phyloP scores from a whole-genome alignment of 306 rosid genomes.

The Echinosophora koreensis region DNA sequence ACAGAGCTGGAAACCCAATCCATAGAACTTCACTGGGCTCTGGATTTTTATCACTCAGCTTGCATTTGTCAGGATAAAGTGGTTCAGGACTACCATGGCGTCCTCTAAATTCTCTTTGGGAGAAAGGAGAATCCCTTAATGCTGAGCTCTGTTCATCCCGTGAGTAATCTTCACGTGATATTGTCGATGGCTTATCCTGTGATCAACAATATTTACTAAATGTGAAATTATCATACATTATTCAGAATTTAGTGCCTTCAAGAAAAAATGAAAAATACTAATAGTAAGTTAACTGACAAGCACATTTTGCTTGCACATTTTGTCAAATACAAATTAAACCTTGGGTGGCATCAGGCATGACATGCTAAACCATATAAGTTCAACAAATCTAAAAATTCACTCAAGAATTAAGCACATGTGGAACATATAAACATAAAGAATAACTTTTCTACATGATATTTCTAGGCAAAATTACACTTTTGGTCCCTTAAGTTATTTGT shows the following conservation, averaged over 20 bases:
- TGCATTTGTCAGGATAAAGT: slow-evolving; percentile 72
- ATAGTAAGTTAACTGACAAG: slow-evolving; percentile 13
- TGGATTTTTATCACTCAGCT: slow-evolving; percentile 68
- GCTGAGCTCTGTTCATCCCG: slow-evolving; percentile 66
- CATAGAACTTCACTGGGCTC: slow-evolving; percentile 97
- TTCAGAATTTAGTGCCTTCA: slow-evolving; percentile 23
- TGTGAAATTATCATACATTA: slow-evolving; percentile 41
- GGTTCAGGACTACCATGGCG: slow-evolving; percentile 69
- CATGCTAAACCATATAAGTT: slow-evolving; percentile 18
- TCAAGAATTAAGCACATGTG: slow-evolving; percentile 18
- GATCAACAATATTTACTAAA: slow-evolving; percentile 51
- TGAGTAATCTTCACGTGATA: slow-evolving; percentile 67
- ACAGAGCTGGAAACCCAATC: slow-evolving; percentile 92
- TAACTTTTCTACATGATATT: background rate
- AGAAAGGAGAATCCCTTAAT: slow-evolving; percentile 74
- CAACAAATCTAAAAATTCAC: slow-evolving; percentile 5
- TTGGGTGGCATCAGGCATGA: slow-evolving; percentile 39
- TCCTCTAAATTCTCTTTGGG: slow-evolving; percentile 68
- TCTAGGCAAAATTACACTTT: no score
- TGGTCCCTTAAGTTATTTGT: no score
- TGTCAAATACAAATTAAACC: slow-evolving; percentile 9
- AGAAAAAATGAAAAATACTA: background rate
- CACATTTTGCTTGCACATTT: background rate
- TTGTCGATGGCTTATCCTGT: slow-evolving; percentile 83
- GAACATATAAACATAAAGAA: background rate